Conservation (phyloP, 768 basidiomycete species). For the Mrakia blollopis region DNA sequence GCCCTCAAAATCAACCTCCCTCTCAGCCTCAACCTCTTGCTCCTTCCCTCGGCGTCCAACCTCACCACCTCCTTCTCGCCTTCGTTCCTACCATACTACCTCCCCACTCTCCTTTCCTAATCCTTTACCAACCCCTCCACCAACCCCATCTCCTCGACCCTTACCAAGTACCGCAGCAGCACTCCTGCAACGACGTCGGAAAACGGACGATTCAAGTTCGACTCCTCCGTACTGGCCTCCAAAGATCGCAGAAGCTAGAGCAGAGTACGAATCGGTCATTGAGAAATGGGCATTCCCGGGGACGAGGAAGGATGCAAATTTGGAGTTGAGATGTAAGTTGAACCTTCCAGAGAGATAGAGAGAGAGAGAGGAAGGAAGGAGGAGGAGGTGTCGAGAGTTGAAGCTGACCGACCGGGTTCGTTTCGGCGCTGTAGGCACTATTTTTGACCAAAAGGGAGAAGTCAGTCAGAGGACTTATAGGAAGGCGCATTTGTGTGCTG, state of each 20-base stretch:
- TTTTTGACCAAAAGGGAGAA: conserved; percentile 27
- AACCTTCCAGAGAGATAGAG: too few relatives aligned
- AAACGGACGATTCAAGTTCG: neutral
- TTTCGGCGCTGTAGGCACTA: conserved; percentile 14
- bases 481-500: conserved; percentile 77
- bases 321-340: conserved; percentile 15
- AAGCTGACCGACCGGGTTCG: neutral
- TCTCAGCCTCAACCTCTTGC: neutral
- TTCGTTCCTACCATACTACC: neutral
- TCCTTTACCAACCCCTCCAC: neutral
- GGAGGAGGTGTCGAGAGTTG: neutral
- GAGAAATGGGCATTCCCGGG: conserved; percentile 22
- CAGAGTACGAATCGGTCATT: conserved; percentile 17
- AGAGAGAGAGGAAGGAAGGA: neutral
- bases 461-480: conserved; percentile 55
- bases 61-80: neutral
- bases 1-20: neutral
- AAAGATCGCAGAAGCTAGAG: conserved; percentile 3
- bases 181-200: neutral
- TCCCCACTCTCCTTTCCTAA: neutral
- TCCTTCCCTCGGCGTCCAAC: neutral
- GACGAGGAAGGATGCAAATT: conserved; percentile 15
- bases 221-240: neutral
- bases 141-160: neutral
- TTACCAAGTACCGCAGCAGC: too few relatives aligned